Conservation (phyloP, 2,329 filamentous ascomycete genomes). For the Hymenotorrendiella dingleyae region DNA sequence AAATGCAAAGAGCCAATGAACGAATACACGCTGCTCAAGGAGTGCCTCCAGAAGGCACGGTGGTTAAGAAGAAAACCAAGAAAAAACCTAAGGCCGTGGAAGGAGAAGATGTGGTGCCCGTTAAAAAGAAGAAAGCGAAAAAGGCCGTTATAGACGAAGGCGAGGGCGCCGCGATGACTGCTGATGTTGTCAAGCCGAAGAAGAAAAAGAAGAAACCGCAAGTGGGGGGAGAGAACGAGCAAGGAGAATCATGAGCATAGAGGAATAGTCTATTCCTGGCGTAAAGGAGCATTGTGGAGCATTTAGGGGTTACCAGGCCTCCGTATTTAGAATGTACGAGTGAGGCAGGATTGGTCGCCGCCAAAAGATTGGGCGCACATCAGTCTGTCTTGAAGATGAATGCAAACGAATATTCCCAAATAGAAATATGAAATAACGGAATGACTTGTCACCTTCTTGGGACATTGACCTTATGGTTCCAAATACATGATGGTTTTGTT, state of each 20-base stretch:
- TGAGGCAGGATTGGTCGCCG: too few relatives aligned
- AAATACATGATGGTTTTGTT: too few relatives aligned
- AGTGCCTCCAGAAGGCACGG: constrained; percentile 53
- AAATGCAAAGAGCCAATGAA: constrained; percentile 82
- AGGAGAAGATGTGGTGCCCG: constrained; percentile 10
- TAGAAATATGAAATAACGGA: too few relatives aligned
- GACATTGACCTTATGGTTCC: too few relatives aligned
- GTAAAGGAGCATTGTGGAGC: constrained; percentile 13
- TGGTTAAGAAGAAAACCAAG: constrained; percentile 61
- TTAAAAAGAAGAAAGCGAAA: constrained; percentile 44
- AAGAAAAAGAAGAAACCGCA: constrained; percentile 39
- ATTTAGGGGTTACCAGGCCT: too few relatives aligned
- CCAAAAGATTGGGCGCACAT: too few relatives aligned
- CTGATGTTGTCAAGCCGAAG: constrained; percentile 32
- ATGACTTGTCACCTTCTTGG: too few relatives aligned
- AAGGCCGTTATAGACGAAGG: constrained; percentile 27
- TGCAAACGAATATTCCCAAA: too few relatives aligned
- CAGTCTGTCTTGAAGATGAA: too few relatives aligned
- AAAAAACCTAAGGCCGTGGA: constrained; percentile 37
- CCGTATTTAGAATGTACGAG: too few relatives aligned
- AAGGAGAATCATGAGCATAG: constrained; percentile 11
- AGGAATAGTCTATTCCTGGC: constrained; percentile 9
- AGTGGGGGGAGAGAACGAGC: constrained; percentile 12
- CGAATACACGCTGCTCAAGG: constrained; percentile 65
- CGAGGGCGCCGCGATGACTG: constrained; percentile 11